Base-by-base conservation (phyloP, 495 filamentous ascomycete genomes). In the Talaromyces liani region DNA sequence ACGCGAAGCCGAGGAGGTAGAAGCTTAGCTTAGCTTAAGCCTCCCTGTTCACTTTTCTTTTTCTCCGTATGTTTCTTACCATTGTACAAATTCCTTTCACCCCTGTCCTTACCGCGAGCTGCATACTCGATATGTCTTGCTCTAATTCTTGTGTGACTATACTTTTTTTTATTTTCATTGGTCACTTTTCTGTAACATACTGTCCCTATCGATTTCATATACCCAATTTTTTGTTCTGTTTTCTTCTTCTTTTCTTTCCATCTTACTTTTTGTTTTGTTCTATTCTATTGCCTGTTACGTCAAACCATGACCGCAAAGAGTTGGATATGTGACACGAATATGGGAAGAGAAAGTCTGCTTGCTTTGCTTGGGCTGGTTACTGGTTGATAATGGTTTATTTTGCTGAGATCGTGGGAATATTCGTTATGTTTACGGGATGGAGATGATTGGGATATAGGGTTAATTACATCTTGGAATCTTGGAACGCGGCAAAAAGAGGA, bases 1-100 rank as follows among this genome's bases (percentile, higher is more conserved):
- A 58, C 71, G 70, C 9, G 74, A 70, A 60, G 78, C 71, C 7
- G 78, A 78, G 60, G 78, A 80, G 62, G 73, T 79, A n/a, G 78
- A 78, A 65, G 67, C 69, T 31, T 77, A 66, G 51, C 49, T 12
- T 54, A 18, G n/a, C 33, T 18, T 18, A 9, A 41, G 33, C 20
- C 36, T 45, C n/a, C 34, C 4, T 62, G 53, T 31, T 60, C 6
- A 49, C 5, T 9, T 49, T 49, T 49, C 6, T 39, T 29, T 39
- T 58, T 29, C 18, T 33, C 27, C n/a, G 18, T 31, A 24, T 41
- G 22, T 51, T 29, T 14, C 45, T 62, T 20, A 16, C 12, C n/a
- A 33, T 16, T 51, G 34, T 55, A 29, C 54, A 34, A 22, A 25
- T 54, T 63, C 18, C 61, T 55, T 39, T 31, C 31, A 1, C 29